These are phyloP conservation scores for Flaveria robusta DNA, from an alignment of 129 eudicot genomes.

Conservation along the genomic window DNA sequence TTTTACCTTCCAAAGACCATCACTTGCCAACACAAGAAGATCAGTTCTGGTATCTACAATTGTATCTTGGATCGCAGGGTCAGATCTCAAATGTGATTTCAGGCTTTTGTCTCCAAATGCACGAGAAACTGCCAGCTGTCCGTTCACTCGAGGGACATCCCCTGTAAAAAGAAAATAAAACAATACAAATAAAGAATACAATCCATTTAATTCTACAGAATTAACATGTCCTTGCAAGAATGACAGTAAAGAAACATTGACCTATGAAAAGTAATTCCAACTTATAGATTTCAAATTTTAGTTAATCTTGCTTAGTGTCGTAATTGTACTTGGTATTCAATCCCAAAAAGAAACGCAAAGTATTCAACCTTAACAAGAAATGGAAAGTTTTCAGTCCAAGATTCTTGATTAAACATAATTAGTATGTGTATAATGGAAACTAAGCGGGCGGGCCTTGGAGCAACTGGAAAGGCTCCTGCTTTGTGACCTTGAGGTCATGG, in stretches of 20 bases:
- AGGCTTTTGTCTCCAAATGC: conserved; percentile 79
- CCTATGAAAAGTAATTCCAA: neutral
- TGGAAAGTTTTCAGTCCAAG: neutral
- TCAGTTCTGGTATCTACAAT: conserved; percentile 49
- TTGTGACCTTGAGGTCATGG: too few species aligned
- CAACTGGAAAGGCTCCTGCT: too few species aligned
- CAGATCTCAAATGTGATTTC: conserved; percentile 66
- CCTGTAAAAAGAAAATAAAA: conserved; percentile 33
- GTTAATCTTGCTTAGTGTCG: neutral
- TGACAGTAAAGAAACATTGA: neutral
- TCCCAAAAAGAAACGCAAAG: neutral
- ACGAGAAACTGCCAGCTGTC: conserved; percentile 77
- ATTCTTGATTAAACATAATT: neutral
- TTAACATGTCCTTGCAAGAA: neutral
- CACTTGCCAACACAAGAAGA: conserved; percentile 72
- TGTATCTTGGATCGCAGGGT: conserved; percentile 60
- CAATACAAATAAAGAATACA: neutral
- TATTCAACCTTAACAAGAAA: neutral
- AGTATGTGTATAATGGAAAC: neutral
- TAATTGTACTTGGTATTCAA: neutral
- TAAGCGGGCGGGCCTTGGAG: too few species aligned
- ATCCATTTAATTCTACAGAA: neutral
- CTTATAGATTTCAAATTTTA: neutral
- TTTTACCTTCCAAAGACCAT: conserved; percentile 80
- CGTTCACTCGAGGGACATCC: conserved; percentile 72